Base-by-base conservation (phyloP, 1,284 basidiomycete genomes). In the Leccinum griseonigrum region DNA sequence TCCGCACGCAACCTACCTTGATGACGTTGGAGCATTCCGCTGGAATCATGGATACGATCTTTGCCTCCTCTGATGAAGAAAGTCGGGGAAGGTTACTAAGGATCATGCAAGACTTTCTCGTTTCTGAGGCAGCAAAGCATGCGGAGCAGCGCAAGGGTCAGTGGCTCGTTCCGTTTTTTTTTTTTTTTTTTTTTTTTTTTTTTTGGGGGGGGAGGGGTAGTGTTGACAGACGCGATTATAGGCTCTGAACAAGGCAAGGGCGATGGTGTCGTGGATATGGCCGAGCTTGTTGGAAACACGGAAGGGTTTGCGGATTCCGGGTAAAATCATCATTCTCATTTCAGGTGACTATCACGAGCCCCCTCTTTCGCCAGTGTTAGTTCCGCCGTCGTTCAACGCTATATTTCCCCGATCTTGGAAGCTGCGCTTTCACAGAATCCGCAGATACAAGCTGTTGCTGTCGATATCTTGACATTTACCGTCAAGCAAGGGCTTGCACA, bases 401-500 rank as follows among this genome's bases (percentile, higher is more conserved):
- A 98, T 70, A 81, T 98, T 50, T 78, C 82, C 32, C 87, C 88
- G 31, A 93, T 99, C 59, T 79, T 98, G 38, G 83, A 90, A 1
- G 91, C 94, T 1, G 91, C 93, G 0, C 75, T 94, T 31, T 92
- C 92, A 1, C 81, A 83, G 59, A 83, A 90, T 65, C 67, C 79
- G 0, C 83, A 85, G 51, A 87, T 94, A 53, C 96, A 98, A 73
- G 81, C 84, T 6, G 83, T 92, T 5, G 96, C 96, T 3, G 85
- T 97, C 59, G 95, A 98, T 67, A 92, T 99, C 46, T 76, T 99
- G 55, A 90, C 85, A 36, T 95, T 97, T 69, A 95, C 95, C 0
- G 87, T 99, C 67, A 93, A 91, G 71, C 96, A 98, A 76, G 97
- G 97, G 1, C 81, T 99, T 46, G 93, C 94, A 13, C 97, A 99